Conservation (phyloP, 768 basidiomycete genomes). For the Suillus decipiens region DNA sequence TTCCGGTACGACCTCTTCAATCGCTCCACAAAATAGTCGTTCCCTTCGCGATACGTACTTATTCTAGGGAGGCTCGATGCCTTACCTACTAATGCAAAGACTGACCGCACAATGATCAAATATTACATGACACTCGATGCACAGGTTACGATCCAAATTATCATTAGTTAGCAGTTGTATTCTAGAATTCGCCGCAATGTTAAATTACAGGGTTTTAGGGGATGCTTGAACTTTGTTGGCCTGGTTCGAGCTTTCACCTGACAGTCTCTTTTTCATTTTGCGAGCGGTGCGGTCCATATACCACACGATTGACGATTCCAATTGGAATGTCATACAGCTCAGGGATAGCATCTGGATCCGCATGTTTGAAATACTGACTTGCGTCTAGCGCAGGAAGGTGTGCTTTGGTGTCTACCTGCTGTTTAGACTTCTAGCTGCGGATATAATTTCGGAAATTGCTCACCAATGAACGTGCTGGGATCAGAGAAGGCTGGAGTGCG, state of each 20-base stretch:
- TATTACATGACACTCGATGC: not conserved
- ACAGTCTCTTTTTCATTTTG: not conserved
- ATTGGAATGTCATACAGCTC: conserved; percentile 83
- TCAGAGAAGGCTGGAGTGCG: conserved; percentile 72
- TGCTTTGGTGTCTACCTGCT: conserved; percentile 54
- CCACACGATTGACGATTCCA: conserved; percentile 74
- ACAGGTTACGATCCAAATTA: not conserved
- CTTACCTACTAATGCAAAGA: not conserved
- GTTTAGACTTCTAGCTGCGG: conserved; percentile 14
- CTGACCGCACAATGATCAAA: not conserved
- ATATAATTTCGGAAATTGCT: conserved; percentile 20
- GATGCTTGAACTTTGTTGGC: not conserved
- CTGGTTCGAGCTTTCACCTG: not conserved
- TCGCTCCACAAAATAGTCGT: conserved; percentile 1
- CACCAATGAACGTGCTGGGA: conserved; percentile 68
- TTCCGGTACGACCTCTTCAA: conserved; percentile 2
- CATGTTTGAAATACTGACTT: conserved; percentile 52
- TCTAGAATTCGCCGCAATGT: not conserved
- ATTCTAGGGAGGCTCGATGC: conserved; percentile 2
- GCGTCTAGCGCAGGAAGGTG: conserved; percentile 44
- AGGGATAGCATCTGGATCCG: conserved; percentile 50
- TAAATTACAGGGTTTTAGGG: not conserved
- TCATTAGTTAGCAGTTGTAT: conserved; percentile 5
- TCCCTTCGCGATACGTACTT: not conserved
- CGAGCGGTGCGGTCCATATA: conserved; percentile 44